Percentiles rank a stretch among this genome's conserved stretches.
Conservation (phyloP, 1,139 yeast genomes). For the Kodamaea plutei region DNA sequence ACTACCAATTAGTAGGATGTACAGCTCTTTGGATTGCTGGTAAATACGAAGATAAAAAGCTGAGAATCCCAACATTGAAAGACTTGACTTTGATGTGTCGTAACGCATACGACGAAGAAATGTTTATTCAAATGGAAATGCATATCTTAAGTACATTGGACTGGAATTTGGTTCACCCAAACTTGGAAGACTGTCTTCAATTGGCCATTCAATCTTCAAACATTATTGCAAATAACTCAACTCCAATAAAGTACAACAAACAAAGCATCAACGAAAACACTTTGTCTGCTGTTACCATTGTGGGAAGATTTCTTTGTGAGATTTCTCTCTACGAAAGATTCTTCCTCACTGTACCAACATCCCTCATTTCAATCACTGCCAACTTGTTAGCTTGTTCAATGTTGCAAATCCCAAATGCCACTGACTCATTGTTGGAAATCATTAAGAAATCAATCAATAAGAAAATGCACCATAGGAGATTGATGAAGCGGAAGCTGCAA, state of each 20-base stretch:
- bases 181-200: constrained; percentile 59
- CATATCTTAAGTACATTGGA: constrained; percentile 81
- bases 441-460: constrained; percentile 13
- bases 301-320: constrained; percentile 70
- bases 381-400: constrained; percentile 71
- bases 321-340: constrained; percentile 68
- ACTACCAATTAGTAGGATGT: constrained; percentile 89
- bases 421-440: constrained; percentile 25
- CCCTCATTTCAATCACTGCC: constrained; percentile 65
- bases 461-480: constrained; percentile 7
- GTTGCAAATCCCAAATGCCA: constrained; percentile 41
- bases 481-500: constrained; percentile 5
- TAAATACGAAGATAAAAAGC: constrained; percentile 85
- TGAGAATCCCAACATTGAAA: constrained; percentile 73
- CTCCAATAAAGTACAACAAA: constrained; percentile 33
- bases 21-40: constrained; percentile 95
- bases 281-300: constrained; percentile 49
- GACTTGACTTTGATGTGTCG: constrained; percentile 80
- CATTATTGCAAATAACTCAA: constrained; percentile 15
- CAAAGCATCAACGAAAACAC: constrained; percentile 22
- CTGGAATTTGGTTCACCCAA: constrained; percentile 71
- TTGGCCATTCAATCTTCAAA: constrained; percentile 41
- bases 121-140: constrained; percentile 94
- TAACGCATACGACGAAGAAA: constrained; percentile 77
- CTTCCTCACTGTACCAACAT: constrained; percentile 58